Conservation (phyloP, 23 red algal species). For the Gracilariopsis chorda region DNA sequence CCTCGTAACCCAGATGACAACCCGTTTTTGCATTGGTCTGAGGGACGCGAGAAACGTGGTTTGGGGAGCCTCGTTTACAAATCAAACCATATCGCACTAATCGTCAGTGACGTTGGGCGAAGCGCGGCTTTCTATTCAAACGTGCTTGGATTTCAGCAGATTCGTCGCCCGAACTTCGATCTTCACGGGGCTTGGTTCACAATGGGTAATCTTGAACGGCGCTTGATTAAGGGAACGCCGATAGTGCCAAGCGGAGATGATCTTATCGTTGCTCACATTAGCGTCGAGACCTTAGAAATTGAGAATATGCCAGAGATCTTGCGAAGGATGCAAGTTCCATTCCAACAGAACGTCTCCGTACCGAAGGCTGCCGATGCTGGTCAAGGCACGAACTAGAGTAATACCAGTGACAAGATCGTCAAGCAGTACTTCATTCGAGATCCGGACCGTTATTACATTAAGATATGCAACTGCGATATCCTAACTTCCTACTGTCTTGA, state of each 20-base stretch:
- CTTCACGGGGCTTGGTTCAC: slow-evolving; percentile 50
- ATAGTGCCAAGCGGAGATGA: slow-evolving; percentile 1
- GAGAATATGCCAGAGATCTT: slow-evolving; percentile 1
- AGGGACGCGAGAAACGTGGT: not conserved
- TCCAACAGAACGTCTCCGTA: slow-evolving; percentile 50
- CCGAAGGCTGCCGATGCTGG: not conserved
- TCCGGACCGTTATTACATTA: slow-evolving; percentile 51
- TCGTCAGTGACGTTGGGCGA: slow-evolving; percentile 32
- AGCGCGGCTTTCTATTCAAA: slow-evolving; percentile 19
- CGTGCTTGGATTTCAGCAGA: slow-evolving; percentile 36
- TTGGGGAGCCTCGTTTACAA: slow-evolving; percentile 19
- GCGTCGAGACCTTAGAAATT: slow-evolving; percentile 35
- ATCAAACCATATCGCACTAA: slow-evolving; percentile 35
- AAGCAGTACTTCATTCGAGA: slow-evolving; percentile 43
- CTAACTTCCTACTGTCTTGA: slow-evolving; percentile 17
- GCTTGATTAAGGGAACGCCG: slow-evolving; percentile 37
- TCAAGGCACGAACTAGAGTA: not conserved
- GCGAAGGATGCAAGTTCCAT: not conserved
- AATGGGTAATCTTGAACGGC: slow-evolving; percentile 37
- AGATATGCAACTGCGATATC: slow-evolving; percentile 34
- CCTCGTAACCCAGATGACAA: not conserved
- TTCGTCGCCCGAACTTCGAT: slow-evolving; percentile 40
- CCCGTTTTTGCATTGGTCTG: not conserved
- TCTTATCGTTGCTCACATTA: slow-evolving; percentile 40
- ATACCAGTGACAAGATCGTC: not conserved